Conservation (phyloP, 2,329 filamentous ascomycete species). For the Sporothrix schenckii region DNA sequence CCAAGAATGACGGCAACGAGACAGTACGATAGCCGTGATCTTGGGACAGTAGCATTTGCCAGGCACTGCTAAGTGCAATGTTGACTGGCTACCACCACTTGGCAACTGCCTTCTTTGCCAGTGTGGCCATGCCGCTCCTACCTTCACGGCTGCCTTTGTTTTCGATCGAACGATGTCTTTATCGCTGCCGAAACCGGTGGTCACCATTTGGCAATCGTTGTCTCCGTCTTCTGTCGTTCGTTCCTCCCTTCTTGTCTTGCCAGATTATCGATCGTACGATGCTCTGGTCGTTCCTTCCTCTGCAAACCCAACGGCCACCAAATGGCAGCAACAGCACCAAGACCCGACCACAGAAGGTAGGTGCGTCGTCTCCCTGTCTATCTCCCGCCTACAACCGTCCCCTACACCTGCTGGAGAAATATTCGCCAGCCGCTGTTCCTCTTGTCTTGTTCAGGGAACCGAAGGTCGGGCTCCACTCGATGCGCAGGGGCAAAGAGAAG, state of each 20-base stretch:
- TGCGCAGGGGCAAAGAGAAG: not conserved
- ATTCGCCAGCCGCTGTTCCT: not conserved
- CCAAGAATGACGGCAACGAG: not conserved
- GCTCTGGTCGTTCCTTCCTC: slow-evolving; percentile 3
- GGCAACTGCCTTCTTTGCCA: no score
- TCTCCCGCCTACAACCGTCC: not conserved
- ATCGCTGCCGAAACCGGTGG: no score
- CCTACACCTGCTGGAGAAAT: slow-evolving; percentile 6
- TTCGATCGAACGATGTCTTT: no score
- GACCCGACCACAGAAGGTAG: not conserved
- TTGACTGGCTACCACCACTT: not conserved
- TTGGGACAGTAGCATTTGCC: not conserved
- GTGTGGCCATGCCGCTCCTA: no score
- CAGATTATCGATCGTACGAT: not conserved
- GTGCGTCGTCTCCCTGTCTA: slow-evolving; percentile 2
- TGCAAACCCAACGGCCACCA: not conserved
- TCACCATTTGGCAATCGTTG: no score
- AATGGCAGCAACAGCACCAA: not conserved
- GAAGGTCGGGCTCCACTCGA: slow-evolving; percentile 16
- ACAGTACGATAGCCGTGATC: not conserved
- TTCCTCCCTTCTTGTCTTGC: not conserved
- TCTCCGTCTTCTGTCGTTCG: no score
- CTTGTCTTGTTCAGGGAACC: slow-evolving; percentile 4
- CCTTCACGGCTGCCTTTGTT: no score
- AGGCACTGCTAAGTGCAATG: not conserved